Percentiles rank a stretch among this genome's conserved stretches.
These are phyloP conservation scores for Tillandsia fasciculata DNA, from an alignment of 176 grass and related monocot genomes.

Conservation along the genomic window DNA sequence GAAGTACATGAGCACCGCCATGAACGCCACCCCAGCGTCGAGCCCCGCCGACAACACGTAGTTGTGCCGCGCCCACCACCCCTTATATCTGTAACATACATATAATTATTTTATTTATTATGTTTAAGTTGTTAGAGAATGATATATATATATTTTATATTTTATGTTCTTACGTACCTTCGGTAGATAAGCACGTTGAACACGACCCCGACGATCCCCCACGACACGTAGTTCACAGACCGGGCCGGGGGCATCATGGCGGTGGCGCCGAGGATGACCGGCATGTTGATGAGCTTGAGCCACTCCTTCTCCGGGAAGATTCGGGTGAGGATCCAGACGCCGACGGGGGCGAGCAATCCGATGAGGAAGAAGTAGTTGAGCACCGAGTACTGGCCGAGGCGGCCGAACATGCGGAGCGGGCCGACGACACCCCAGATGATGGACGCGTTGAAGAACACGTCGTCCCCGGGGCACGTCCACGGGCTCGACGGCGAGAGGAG, in stretches of 20 bases:
- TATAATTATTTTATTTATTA: neutral
- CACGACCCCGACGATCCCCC: neutral
- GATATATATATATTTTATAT: neutral
- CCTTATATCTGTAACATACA: neutral
- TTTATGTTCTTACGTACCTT: neutral
- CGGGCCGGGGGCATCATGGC: neutral
- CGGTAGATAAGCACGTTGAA: neutral
- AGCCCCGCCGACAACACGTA: slow-evolving; percentile 23
- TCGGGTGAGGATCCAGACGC: slow-evolving; percentile 2
- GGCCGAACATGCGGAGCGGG: neutral
- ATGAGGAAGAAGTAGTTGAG: slow-evolving; percentile 15
- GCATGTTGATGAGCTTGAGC: slow-evolving; percentile 15
- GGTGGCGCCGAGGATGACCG: slow-evolving; percentile 5
- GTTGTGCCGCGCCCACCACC: slow-evolving; percentile 31
- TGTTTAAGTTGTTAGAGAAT: neutral
- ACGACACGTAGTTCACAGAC: neutral
- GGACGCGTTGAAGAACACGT: slow-evolving; percentile 11
- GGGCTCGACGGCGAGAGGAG: neutral
- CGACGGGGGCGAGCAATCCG: neutral
- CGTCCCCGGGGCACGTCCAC: slow-evolving; percentile 10
- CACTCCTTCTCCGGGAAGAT: slow-evolving; percentile 5
- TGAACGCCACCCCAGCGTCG: slow-evolving; percentile 28
- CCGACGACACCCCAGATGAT: slow-evolving; percentile 13
- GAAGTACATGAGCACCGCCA: slow-evolving; percentile 40
- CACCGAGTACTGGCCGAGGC: neutral